Evolutionary conservation across 345 rosid genomes (phyloP).

Genomic region (Eucalyptus lansdowneana): DNA sequence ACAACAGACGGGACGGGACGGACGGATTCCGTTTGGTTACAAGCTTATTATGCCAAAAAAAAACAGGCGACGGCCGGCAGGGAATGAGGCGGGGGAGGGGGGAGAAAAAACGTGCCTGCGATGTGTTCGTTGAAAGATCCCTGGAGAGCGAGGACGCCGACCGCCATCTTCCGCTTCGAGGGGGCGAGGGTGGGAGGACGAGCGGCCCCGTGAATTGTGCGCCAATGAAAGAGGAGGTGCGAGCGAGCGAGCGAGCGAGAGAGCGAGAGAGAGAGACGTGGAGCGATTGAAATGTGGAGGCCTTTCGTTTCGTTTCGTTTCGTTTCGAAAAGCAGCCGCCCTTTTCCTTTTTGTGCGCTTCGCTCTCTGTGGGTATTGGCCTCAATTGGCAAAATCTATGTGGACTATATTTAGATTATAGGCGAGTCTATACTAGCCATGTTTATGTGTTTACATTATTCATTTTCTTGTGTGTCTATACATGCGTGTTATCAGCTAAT

Average conservation of each 20-base stretch:
- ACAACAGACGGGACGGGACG: neutral
- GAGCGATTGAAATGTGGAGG: neutral
- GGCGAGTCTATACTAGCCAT: neutral
- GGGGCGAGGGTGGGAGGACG: neutral
- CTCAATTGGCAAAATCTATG: neutral
- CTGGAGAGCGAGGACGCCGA: constrained; percentile 93
- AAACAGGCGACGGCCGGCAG: neutral
- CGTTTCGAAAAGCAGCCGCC: neutral
- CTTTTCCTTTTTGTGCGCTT: neutral
- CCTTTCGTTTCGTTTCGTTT: neutral
- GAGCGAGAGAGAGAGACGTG: neutral
- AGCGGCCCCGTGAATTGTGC: neutral
- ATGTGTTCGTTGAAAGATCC: constrained; percentile 98
- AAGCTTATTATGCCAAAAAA: neutral
- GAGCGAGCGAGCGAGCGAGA: neutral
- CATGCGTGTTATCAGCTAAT: neutral
- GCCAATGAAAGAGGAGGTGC: neutral
- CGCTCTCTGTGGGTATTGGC: neutral
- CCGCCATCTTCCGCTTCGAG: constrained; percentile 33
- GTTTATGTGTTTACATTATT: neutral
- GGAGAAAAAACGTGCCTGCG: constrained; percentile 26
- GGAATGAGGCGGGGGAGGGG: neutral
- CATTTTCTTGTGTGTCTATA: neutral
- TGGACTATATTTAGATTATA: neutral
- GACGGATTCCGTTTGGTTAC: neutral